Conservation (phyloP, 352 stramenopile genomes). For the Albugo laibachii region DNA sequence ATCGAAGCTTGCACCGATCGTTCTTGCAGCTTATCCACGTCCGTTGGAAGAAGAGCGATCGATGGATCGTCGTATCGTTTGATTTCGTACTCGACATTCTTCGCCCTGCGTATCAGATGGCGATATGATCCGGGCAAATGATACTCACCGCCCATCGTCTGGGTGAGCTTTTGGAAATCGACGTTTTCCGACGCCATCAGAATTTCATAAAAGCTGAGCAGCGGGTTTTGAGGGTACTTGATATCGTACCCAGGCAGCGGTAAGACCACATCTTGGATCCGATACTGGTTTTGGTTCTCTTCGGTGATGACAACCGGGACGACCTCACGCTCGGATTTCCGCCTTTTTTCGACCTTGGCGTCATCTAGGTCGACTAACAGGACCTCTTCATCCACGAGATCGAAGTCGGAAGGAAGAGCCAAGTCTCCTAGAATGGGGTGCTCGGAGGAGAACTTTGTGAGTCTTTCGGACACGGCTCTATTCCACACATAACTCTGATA, state of each 20-base stretch:
- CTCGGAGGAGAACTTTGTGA: slow-evolving; percentile 48
- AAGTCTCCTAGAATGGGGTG: slow-evolving; percentile 81
- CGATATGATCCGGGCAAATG: slow-evolving; percentile 86
- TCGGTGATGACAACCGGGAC: slow-evolving; percentile 46
- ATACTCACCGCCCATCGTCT: slow-evolving; percentile 77
- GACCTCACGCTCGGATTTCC: slow-evolving; percentile 7
- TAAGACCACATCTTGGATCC: slow-evolving; percentile 90
- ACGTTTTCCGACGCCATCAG: slow-evolving; percentile 35
- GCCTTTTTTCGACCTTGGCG: slow-evolving; percentile 17
- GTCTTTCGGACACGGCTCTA: slow-evolving; percentile 71
- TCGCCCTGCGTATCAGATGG: slow-evolving; percentile 79
- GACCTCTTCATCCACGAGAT: slow-evolving; percentile 13
- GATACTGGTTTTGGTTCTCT: slow-evolving; percentile 81
- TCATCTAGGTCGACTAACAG: background rate
- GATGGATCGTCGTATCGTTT: slow-evolving; percentile 85
- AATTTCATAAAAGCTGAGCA: slow-evolving; percentile 47
- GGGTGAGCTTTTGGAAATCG: slow-evolving; percentile 39
- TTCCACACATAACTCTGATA: slow-evolving; percentile 97
- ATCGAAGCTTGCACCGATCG: slow-evolving; percentile 24
- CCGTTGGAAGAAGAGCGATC: slow-evolving; percentile 85
- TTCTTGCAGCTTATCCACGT: slow-evolving; percentile 62
- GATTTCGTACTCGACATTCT: slow-evolving; percentile 79
- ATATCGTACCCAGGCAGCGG: slow-evolving; percentile 88
- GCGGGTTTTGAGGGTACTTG: slow-evolving; percentile 63
- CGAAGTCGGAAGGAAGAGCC: slow-evolving; percentile 34